A percentile compares a stretch with the other conserved stretches of the same genome.
phyloP scores from a whole-genome alignment of 2,329 filamentous ascomycete species.

The Scedosporium minutisporum region DNA sequence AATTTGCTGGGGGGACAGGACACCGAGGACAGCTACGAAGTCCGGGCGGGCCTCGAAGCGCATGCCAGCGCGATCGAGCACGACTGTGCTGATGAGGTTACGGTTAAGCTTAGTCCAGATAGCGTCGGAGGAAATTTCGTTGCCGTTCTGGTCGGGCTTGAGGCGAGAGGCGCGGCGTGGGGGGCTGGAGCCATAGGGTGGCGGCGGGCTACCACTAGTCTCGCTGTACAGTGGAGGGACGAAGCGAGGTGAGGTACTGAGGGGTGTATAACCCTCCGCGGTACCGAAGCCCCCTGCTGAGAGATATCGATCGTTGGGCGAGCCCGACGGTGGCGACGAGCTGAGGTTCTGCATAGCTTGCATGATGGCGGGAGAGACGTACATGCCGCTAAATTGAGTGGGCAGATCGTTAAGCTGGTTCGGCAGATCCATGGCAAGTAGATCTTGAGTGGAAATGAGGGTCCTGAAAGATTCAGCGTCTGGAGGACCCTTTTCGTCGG shows the following conservation, averaged over 20 bases:
- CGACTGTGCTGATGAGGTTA: slow-evolving; percentile 46
- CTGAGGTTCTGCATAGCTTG: slow-evolving; percentile 20
- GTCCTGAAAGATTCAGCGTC: slow-evolving; percentile 29
- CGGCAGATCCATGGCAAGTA: slow-evolving; percentile 39
- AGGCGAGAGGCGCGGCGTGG: slow-evolving; percentile 9
- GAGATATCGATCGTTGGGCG: background rate
- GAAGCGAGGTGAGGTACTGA: slow-evolving; percentile 4
- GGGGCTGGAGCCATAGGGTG: slow-evolving; percentile 23
- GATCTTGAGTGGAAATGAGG: slow-evolving; percentile 44
- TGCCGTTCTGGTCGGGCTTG: slow-evolving; percentile 44
- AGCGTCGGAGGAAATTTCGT: slow-evolving; percentile 46
- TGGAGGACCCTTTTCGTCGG: slow-evolving; percentile 18
- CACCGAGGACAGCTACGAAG: slow-evolving; percentile 51
- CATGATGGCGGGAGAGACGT: slow-evolving; percentile 21
- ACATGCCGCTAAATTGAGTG: slow-evolving; percentile 30
- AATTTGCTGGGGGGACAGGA: slow-evolving; percentile 42
- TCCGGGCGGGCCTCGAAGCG: slow-evolving; percentile 51
- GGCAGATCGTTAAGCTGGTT: slow-evolving; percentile 24
- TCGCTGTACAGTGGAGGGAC: slow-evolving; percentile 3
- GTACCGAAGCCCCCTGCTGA: background rate
- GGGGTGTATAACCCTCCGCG: background rate
- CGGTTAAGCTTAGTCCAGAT: slow-evolving; percentile 51
- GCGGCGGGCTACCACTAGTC: slow-evolving; percentile 16
- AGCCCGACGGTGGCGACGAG: slow-evolving; percentile 21
- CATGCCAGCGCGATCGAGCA: slow-evolving; percentile 43